Base-by-base conservation (phyloP, 352 stramenopile species). In the Phytophthora pluvialis region DNA sequence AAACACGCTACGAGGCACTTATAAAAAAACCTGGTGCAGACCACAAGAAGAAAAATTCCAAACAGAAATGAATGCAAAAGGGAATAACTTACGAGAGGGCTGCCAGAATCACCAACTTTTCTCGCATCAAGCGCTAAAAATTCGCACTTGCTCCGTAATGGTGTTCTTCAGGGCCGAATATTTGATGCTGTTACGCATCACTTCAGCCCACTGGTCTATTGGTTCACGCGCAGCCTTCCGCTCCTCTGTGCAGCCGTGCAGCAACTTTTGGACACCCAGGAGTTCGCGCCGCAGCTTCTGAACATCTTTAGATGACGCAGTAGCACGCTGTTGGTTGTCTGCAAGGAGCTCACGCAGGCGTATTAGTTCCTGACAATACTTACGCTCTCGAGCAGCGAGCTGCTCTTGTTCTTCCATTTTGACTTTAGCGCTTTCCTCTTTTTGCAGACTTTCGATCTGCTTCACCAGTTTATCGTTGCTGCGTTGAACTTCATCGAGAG, bases 1-100 rank as follows among this genome's bases (percentile, higher is more conserved):
- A 89, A 60, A 67, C 65, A 5, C 75, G 78, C 29, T 92, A 91
- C 67, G 81, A 93, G 42, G 48, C 72, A 4, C 21, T 72, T 4
- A 38, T 56, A n/a, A 67, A 67, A 12, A 44, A 51, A 0, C 15
- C 62, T 6, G 31, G 8, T 25, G 5, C 6, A 15, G 46, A 12
- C 18, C 51, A 8, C 5, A 69, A 62, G 49, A 63, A 54, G 58
- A 58, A 58, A 31, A 52, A 5, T 12, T 15, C 4, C 12, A 45
- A 35, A 28, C 26, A 21, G 13, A 59, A 63, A 11, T 39, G 38
- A 64, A 51, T 8, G n/a, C 18, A 39, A 55, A 54, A 5, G 56
- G 47, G 33, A 62, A 53, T 60, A 61, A 56, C 36, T 56, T 62
- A 31, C 2, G 21, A 21, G 21, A 21, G 21, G 21, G 21, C 21